These are phyloP conservation scores for Orbilia brochopaga DNA, from an alignment of 2,329 filamentous ascomycete species.

Conservation along the genomic window DNA sequence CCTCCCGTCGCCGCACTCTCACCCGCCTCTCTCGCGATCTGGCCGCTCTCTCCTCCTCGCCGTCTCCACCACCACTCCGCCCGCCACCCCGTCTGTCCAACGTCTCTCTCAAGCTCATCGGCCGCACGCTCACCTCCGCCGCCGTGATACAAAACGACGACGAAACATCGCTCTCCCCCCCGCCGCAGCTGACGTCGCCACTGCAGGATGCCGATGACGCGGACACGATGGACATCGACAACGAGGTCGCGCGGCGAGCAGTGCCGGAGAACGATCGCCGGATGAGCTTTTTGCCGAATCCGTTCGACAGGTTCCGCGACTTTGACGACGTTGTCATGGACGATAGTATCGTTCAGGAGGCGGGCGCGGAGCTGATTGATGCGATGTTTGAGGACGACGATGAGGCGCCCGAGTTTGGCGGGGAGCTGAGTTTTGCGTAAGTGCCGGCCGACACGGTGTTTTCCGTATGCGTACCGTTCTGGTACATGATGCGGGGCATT, in stretches of 20 bases:
- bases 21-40: conserved; percentile 34
- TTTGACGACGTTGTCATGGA: conserved; percentile 33
- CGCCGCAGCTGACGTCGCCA: conserved; percentile 31
- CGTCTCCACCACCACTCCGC: conserved; percentile 32
- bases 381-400: conserved; percentile 22
- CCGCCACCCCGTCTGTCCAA: conserved; percentile 19
- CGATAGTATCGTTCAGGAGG: conserved; percentile 33
- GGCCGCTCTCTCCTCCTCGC: conserved; percentile 6
- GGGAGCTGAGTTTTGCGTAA: conserved; percentile 43
- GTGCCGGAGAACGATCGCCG: conserved; percentile 36
- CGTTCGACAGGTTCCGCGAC: conserved; percentile 34
- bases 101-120: conserved; percentile 29
- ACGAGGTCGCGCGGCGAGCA: conserved; percentile 33
- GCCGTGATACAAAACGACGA: conserved; percentile 37
- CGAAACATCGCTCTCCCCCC: conserved; percentile 38
- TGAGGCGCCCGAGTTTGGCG: conserved; percentile 20
- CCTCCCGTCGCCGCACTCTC: conserved; percentile 30
- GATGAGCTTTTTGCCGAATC: conserved; percentile 38
- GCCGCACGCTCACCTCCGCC: conserved; percentile 41
- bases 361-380: conserved; percentile 1
- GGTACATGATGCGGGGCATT: background rate
- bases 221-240: conserved; percentile 19
- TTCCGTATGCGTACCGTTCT: background rate
- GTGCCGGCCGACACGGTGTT: background rate
- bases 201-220: conserved; percentile 18